These are phyloP conservation scores for Fusarium sambucinum DNA, from an alignment of 2,329 filamentous ascomycete genomes.

Conservation along the genomic window DNA sequence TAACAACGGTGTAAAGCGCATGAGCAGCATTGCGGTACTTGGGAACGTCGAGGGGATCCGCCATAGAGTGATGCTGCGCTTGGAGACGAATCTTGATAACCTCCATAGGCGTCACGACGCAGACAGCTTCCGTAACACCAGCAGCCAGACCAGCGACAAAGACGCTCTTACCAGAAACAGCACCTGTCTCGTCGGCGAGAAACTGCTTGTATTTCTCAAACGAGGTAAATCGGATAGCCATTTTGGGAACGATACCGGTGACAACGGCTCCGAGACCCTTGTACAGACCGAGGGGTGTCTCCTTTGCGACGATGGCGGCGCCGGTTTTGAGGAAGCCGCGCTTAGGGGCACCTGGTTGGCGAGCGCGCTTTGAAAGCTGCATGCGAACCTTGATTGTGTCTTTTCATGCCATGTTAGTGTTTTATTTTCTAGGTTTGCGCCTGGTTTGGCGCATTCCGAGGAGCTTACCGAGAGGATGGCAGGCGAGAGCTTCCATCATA, in stretches of 20 bases:
- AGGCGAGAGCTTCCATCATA: constrained; percentile 98
- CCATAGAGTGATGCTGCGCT: constrained; percentile 97
- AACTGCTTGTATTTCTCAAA: constrained; percentile 95
- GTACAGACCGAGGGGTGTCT: constrained; percentile 94
- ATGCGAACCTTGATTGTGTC: constrained; percentile 99
- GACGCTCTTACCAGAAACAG: constrained; percentile 77
- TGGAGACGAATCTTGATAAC: constrained; percentile 98
- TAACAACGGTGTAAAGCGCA: constrained; percentile 85
- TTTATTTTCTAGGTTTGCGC: constrained; percentile 23
- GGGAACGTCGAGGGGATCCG: constrained; percentile 93
- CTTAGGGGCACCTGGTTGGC: constrained; percentile 83
- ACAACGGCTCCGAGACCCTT: constrained; percentile 98
- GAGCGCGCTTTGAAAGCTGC: constrained; percentile 92
- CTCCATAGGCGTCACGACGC: constrained; percentile 98
- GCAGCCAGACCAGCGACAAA: constrained; percentile 85
- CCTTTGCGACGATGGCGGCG: constrained; percentile 84
- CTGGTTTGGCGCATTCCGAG: constrained; percentile 2
- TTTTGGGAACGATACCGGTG: constrained; percentile 97
- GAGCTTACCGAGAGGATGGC: constrained; percentile 86
- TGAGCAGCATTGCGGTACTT: constrained; percentile 97
- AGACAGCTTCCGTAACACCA: constrained; percentile 95
- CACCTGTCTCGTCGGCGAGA: constrained; percentile 76
- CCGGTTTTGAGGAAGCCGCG: constrained; percentile 92
- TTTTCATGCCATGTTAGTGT: no score
- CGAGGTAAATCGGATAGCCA: constrained; percentile 98